Evolutionary conservation across 352 stramenopile species (phyloP), one percentile per base, ranked within the genome.

Genomic region (Peronospora destructor): DNA sequence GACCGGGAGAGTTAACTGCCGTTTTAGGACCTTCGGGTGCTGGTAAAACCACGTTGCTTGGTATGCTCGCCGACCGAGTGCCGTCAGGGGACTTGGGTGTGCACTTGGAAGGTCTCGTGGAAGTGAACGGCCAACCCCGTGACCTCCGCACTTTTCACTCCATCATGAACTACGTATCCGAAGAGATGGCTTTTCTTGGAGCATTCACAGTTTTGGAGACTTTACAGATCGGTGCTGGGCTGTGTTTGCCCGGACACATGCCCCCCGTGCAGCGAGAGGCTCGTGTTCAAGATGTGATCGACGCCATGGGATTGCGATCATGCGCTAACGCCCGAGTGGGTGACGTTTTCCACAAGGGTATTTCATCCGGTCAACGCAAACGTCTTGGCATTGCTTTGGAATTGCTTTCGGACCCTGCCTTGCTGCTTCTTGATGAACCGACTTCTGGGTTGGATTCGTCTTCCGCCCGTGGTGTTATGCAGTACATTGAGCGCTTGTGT

Each of bases 341-440:
- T 13, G 85, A 93, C 51, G 53, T 95, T 4, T 95, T 95, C 53
- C 71, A 84, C 56, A 87, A 93, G 39, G 88, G 86, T 0, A 80
- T 97, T 40, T 90, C 77, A 0, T 69, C 88, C 67, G 73, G 88
- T 76, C 71, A 98, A 57, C 77, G 83, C 32, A 97, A 97, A 55
- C 76, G 94, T 14, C 70, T 98, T 12, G 89, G 87, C 7, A 98
- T 98, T 51, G 95, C 81, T n/a, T 56, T 96, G 21, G 92, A 98
- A 68, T 65, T 98, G 34, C 81, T 97, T 0, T 85, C 88, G 0
- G 96, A 98, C 49, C 95, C 95, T 33, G 90, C 93, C 10, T 69
- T 98, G 19, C 55, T 99, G 36, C 84, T 99, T 13, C 66, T 99
- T 10, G 94, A 98, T 53, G 95, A 98, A 59, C 92, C 94, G 0